These are phyloP conservation scores for Jackrogersella multiformis DNA, from an alignment of 495 filamentous ascomycete genomes.

Conservation along the genomic window DNA sequence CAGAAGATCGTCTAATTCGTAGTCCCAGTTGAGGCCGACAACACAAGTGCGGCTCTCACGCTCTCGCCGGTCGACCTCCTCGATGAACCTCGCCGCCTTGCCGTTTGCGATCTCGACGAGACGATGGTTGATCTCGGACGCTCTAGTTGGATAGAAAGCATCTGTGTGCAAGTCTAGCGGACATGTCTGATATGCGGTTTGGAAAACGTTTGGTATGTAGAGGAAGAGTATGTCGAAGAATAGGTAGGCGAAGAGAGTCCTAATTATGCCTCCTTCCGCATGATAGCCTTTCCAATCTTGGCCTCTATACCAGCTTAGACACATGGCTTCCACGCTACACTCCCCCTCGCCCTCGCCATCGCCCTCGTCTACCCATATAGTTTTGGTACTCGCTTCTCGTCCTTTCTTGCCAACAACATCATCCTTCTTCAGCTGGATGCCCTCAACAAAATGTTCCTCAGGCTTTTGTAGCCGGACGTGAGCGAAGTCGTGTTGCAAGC, in stretches of 20 bases:
- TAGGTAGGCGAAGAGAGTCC: slow-evolving; percentile 89
- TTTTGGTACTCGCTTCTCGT: slow-evolving; percentile 71
- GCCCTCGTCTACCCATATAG: slow-evolving; percentile 83
- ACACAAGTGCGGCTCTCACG: slow-evolving; percentile 78
- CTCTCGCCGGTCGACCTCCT: slow-evolving; percentile 70
- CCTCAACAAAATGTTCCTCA: slow-evolving; percentile 75
- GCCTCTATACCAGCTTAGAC: slow-evolving; percentile 81
- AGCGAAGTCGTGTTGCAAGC: slow-evolving; percentile 91
- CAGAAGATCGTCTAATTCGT: slow-evolving; percentile 78
- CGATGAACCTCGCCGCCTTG: slow-evolving; percentile 71
- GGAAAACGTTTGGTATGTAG: slow-evolving; percentile 95
- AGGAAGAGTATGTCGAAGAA: slow-evolving; percentile 95
- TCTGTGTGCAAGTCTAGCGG: slow-evolving; percentile 94
- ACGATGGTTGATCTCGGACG: slow-evolving; percentile 88
- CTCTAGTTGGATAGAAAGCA: slow-evolving; percentile 85
- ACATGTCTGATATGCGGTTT: slow-evolving; percentile 92
- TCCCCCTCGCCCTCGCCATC: slow-evolving; percentile 71
- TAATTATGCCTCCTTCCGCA: slow-evolving; percentile 86
- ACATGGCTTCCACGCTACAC: slow-evolving; percentile 91
- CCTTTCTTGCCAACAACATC: slow-evolving; percentile 52
- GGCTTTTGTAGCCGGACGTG: slow-evolving; percentile 81
- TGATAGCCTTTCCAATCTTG: slow-evolving; percentile 96
- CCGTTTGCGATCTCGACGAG: slow-evolving; percentile 85
- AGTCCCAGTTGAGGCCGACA: slow-evolving; percentile 91
- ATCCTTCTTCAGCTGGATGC: slow-evolving; percentile 75